phyloP scores from a whole-genome alignment of 371 early-diverging fungal genomes.

The Saksenaea vasiformis region DNA sequence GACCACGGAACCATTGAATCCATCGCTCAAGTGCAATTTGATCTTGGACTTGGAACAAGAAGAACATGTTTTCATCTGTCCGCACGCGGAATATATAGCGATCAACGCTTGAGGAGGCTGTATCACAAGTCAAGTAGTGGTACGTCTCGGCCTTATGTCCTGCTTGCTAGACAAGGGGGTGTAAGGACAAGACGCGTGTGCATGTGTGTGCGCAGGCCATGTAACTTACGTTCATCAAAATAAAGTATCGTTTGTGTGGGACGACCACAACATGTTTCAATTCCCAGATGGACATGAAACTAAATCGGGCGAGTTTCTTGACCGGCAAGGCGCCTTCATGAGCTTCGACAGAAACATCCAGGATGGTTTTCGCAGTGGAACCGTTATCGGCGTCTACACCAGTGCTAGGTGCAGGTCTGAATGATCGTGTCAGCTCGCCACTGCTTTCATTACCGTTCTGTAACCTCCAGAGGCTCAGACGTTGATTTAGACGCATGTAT shows the following conservation, averaged over 20 bases:
- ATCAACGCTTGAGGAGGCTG: conserved; percentile 11
- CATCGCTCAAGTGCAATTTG: conserved; percentile 33
- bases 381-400: conserved; percentile 19
- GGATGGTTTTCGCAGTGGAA: conserved; percentile 17
- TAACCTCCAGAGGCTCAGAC: neutral
- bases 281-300: conserved; percentile 48
- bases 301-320: conserved; percentile 34
- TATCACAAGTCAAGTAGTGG: conserved; percentile 28
- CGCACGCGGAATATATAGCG: conserved; percentile 35
- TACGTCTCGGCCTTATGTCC: conserved; percentile 25
- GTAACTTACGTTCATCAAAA: conserved; percentile 41
- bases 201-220: too few species aligned
- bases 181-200: neutral
- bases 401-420: conserved; percentile 7
- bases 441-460: conserved; percentile 17
- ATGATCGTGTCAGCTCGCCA: conserved; percentile 17
- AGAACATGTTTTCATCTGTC: conserved; percentile 20
- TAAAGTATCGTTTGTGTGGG: conserved; percentile 35
- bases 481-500: conserved; percentile 18
- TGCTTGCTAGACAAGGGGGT: conserved; percentile 20
- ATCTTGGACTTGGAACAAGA: conserved; percentile 47
- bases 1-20: conserved; percentile 39
- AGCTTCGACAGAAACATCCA: conserved; percentile 38
- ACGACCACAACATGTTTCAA: conserved; percentile 42
- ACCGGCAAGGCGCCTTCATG: conserved; percentile 46